Conservation (phyloP, 108 stramenopile species). For the Nannochloropsis gaditana region DNA sequence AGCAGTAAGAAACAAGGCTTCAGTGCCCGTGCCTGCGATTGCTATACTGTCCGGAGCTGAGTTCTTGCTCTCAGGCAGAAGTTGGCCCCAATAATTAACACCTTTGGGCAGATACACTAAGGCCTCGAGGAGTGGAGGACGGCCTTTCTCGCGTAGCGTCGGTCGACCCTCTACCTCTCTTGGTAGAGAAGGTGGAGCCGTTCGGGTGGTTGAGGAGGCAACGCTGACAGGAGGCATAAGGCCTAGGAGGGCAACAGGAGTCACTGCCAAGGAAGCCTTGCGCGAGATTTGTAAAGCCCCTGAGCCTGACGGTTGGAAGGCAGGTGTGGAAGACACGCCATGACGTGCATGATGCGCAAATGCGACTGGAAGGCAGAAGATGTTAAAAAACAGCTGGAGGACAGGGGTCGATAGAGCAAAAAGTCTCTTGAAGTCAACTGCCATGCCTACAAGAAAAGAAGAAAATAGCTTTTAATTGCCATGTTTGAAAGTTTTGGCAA, state of each 20-base stretch:
- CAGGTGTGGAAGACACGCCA: neutral
- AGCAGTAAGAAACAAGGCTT: neutral
- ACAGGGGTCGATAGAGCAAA: neutral
- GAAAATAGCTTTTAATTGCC: no score
- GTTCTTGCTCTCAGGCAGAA: neutral
- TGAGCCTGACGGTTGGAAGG: neutral
- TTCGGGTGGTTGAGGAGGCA: neutral
- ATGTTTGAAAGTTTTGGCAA: no score
- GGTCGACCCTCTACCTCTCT: neutral
- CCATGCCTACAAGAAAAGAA: neutral
- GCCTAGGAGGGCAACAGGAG: neutral
- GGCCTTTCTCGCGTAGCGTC: neutral
- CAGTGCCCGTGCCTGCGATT: neutral
- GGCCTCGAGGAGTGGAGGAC: neutral
- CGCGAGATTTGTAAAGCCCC: neutral
- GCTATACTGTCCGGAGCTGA: neutral
- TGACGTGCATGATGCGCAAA: neutral
- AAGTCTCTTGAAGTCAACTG: neutral
- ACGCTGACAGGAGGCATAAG: neutral
- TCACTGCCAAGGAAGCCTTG: neutral
- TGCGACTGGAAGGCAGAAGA: neutral
- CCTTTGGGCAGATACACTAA: conserved; percentile 4
- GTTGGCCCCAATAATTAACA: neutral
- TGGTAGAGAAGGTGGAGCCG: neutral
- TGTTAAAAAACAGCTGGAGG: neutral